These are phyloP conservation scores for Plasmodium fragile DNA, from an alignment of 169 alveolate genomes.

Conservation along the genomic window DNA sequence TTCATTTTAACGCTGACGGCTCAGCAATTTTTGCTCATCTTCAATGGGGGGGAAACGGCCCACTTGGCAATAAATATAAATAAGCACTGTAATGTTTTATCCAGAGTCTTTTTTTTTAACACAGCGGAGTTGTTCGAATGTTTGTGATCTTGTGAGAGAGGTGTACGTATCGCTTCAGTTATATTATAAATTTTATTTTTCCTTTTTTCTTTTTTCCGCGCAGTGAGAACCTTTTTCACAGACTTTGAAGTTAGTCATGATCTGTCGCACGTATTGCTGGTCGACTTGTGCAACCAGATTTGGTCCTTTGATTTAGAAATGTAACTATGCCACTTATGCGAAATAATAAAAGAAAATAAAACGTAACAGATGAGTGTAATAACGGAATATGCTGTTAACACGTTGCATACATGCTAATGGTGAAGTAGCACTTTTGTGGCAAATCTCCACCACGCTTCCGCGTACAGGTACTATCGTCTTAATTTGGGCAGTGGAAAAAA, in stretches of 20 bases:
- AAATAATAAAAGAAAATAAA: neutral
- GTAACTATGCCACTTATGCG: neutral
- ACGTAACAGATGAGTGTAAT: neutral
- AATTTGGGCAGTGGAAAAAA: neutral
- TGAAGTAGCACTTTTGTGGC: neutral
- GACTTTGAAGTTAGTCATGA: constrained; percentile 54
- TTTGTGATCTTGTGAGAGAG: neutral
- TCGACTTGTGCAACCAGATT: constrained; percentile 26
- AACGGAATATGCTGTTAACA: neutral
- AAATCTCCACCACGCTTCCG: neutral
- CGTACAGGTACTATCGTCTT: constrained; percentile 16
- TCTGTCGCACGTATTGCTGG: neutral
- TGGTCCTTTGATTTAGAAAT: constrained; percentile 38
- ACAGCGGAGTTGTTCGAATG: neutral
- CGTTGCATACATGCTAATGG: neutral
- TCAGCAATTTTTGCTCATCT: constrained; percentile 56
- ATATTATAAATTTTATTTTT: neutral
- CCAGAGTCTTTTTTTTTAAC: neutral
- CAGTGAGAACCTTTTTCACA: constrained; percentile 26
- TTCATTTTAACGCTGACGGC: constrained; percentile 48
- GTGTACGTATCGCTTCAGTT: neutral
- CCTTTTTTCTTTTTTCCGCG: constrained; percentile 21
- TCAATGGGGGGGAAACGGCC: constrained; percentile 23
- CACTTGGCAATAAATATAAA: constrained; percentile 63
- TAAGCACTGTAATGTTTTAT: constrained; percentile 34